phyloP scores from a whole-genome alignment of 2,329 filamentous ascomycete species.

The Diplodia corticola region DNA sequence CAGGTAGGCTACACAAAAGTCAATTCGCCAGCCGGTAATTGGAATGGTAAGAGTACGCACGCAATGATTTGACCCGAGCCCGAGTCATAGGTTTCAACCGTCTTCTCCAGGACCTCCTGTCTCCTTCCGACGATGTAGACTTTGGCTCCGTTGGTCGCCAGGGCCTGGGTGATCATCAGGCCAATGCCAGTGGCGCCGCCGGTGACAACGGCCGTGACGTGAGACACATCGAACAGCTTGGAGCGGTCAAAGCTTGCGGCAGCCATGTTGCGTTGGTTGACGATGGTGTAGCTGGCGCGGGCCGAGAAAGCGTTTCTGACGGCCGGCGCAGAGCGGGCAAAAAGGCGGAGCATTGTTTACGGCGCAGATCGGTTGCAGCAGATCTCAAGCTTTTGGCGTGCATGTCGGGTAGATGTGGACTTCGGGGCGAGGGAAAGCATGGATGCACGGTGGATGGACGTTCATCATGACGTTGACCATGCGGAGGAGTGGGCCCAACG shows the following conservation, averaged over 20 bases:
- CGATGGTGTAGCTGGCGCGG: slow-evolving; percentile 21
- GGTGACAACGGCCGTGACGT: slow-evolving; percentile 48
- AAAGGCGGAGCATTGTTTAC: slow-evolving; percentile 35
- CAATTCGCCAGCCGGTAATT: not conserved
- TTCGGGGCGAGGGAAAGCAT: not conserved
- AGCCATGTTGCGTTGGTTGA: slow-evolving; percentile 33
- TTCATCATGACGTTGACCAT: not conserved
- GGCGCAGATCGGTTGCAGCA: not conserved
- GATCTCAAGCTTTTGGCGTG: not conserved
- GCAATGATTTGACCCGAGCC: slow-evolving; percentile 52
- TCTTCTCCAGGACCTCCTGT: slow-evolving; percentile 40
- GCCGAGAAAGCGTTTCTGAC: slow-evolving; percentile 21
- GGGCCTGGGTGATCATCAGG: slow-evolving; percentile 41
- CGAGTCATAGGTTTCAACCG: slow-evolving; percentile 49
- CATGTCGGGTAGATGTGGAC: not conserved
- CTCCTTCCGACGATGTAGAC: slow-evolving; percentile 40
- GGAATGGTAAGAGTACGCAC: slow-evolving; percentile 27
- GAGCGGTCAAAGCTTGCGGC: slow-evolving; percentile 43
- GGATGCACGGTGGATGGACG: not conserved
- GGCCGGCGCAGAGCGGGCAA: slow-evolving; percentile 27
- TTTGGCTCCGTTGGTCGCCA: slow-evolving; percentile 38
- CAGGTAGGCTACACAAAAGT: slow-evolving; percentile 35
- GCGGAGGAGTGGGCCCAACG: not conserved
- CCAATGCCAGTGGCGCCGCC: slow-evolving; percentile 50
- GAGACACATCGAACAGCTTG: slow-evolving; percentile 49